Evolutionary conservation across 164 flowering plant species (phyloP).

Genomic region (Chloranthus sessilifolius): DNA sequence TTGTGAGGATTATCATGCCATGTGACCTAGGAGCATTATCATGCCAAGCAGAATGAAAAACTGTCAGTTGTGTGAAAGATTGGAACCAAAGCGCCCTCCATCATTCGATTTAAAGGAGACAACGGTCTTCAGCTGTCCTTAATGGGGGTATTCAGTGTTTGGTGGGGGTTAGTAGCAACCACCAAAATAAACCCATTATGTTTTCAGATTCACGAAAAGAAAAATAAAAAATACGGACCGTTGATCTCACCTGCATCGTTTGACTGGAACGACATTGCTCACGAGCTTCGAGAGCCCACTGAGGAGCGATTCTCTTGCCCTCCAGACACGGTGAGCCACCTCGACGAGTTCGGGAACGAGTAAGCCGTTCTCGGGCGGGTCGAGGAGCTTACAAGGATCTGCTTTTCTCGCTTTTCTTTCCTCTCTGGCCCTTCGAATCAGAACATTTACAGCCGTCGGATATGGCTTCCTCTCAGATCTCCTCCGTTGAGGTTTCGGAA

Average conservation of each 20-base stretch:
- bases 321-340: constrained; percentile 50
- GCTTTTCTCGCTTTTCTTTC: constrained; percentile 40
- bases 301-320: constrained; percentile 40
- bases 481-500: constrained; percentile 36
- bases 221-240: not conserved
- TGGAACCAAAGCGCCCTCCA: too few species aligned
- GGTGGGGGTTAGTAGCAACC: too few species aligned
- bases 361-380: constrained; percentile 57
- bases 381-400: constrained; percentile 47
- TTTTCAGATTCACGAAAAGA: not conserved
- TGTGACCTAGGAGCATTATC: too few species aligned
- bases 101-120: too few species aligned
- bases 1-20: too few species aligned
- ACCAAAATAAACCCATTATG: not conserved
- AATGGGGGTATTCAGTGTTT: too few species aligned
- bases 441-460: constrained; percentile 57
- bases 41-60: too few species aligned
- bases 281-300: constrained; percentile 39
- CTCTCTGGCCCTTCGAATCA: constrained; percentile 48
- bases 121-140: too few species aligned
- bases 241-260: constrained; percentile 57
- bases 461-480: constrained; percentile 64
- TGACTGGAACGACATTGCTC: constrained; percentile 25
- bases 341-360: constrained; percentile 55
- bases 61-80: too few species aligned